Conservation (phyloP, 768 basidiomycete genomes). For the Boletus rubescentipes region DNA sequence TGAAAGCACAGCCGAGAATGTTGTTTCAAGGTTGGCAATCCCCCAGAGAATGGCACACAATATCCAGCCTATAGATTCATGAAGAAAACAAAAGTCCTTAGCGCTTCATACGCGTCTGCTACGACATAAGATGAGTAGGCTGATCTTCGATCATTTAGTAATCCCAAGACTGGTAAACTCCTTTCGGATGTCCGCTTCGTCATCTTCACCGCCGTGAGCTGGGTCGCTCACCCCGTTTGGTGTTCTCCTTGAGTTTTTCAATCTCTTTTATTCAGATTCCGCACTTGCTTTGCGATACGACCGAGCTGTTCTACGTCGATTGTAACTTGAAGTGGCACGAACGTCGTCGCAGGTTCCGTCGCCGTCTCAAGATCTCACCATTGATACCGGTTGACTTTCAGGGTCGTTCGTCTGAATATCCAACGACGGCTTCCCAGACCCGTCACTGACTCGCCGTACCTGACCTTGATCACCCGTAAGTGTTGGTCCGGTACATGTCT, state of each 20-base stretch:
- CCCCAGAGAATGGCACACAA: too few relatives aligned
- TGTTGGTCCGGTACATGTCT: constrained; percentile 64
- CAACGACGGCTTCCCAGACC: constrained; percentile 34
- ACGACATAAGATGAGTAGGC: too few relatives aligned
- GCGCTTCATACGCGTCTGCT: too few relatives aligned
- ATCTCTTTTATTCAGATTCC: constrained; percentile 99
- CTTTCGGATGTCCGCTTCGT: constrained; percentile 78
- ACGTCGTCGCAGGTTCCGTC: constrained; percentile 17
- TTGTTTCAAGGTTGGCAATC: too few relatives aligned
- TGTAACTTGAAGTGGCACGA: constrained; percentile 54
- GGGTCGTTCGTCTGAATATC: constrained; percentile 36
- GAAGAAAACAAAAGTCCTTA: too few relatives aligned
- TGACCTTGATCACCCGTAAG: constrained; percentile 37
- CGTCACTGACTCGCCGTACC: constrained; percentile 25
- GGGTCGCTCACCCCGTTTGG: constrained; percentile 90
- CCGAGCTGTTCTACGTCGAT: constrained; percentile 67
- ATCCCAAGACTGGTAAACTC: constrained; percentile 56
- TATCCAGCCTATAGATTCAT: too few relatives aligned
- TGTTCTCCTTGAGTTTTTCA: constrained; percentile 93
- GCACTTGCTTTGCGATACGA: constrained; percentile 84
- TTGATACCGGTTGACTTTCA: constrained; percentile 15
- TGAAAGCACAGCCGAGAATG: too few relatives aligned
- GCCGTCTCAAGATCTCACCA: constrained; percentile 4
- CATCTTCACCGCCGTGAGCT: constrained; percentile 96
- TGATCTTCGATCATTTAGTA: constrained; percentile 12